Conservation (phyloP, 1,284 basidiomycete species). For the Melanopsichium pennsylvanicum region DNA sequence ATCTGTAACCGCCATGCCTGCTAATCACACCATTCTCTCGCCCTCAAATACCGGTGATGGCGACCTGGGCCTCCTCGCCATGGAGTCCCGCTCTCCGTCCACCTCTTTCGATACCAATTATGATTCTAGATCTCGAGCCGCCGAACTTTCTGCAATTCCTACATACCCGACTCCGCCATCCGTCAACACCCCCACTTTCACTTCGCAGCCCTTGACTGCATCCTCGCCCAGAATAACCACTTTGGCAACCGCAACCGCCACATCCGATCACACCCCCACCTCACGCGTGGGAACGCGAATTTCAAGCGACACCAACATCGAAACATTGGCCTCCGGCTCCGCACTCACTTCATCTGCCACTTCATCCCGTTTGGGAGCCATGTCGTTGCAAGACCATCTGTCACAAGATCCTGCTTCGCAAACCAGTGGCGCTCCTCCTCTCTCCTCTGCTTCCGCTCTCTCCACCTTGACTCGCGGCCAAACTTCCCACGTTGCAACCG, state of each 20-base stretch:
- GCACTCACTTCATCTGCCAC: slow-evolving; percentile 9
- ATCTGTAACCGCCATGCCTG: slow-evolving; percentile 9
- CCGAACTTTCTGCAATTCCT: slow-evolving; percentile 8
- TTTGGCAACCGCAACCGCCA: not conserved
- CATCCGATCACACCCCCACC: not conserved
- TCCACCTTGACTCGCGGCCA: slow-evolving; percentile 3
- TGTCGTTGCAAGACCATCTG: slow-evolving; percentile 27
- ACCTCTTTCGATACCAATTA: slow-evolving; percentile 21
- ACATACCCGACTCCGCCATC: slow-evolving; percentile 4
- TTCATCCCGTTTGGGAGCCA: slow-evolving; percentile 17
- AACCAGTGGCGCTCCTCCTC: not conserved
- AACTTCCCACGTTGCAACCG: slow-evolving; percentile 2
- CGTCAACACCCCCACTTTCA: not conserved
- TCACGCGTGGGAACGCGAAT: not conserved
- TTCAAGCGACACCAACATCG: too few relatives aligned
- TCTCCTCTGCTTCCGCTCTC: slow-evolving; percentile 4
- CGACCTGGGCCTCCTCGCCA: slow-evolving; percentile 36
- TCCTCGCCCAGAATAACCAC: not conserved
- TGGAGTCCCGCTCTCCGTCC: slow-evolving; percentile 32
- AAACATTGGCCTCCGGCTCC: slow-evolving; percentile 1
- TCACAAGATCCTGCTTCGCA: not conserved
- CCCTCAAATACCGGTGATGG: slow-evolving; percentile 30
- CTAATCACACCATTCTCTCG: slow-evolving; percentile 2
- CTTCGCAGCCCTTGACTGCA: not conserved
- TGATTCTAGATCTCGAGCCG: not conserved